phyloP scores from a whole-genome alignment of 805 yeast genomes.

The Ogataea degrootiae region DNA sequence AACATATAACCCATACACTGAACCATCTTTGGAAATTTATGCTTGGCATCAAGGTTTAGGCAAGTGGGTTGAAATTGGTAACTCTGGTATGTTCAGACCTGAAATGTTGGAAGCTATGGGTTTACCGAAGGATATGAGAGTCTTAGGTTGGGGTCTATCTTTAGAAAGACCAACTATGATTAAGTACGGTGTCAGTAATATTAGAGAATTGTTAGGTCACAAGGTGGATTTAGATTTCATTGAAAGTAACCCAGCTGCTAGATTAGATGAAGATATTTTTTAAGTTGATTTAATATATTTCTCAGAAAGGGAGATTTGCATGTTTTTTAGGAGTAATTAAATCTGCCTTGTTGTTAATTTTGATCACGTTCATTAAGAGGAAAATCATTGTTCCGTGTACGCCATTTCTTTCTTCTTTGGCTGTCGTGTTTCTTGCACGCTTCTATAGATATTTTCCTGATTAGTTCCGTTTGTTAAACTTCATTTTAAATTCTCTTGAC shows the following conservation, averaged over 20 bases:
- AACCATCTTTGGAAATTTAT: conserved; percentile 95
- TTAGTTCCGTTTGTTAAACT: too few relatives aligned
- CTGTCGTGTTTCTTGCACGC: too few relatives aligned
- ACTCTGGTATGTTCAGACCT: conserved; percentile 99
- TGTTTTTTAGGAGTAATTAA: too few relatives aligned
- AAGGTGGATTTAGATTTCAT: conserved; percentile 92
- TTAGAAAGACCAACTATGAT: conserved; percentile 99
- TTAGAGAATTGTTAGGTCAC: conserved; percentile 95
- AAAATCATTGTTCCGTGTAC: too few relatives aligned
- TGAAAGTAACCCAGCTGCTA: conserved; percentile 95
- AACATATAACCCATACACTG: conserved; percentile 98
- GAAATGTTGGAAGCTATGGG: conserved; percentile 99
- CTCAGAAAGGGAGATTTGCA: too few relatives aligned
- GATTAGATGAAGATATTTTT: conserved; percentile 75
- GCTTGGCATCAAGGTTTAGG: conserved; percentile 92
- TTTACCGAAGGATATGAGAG: conserved; percentile 87
- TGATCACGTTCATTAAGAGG: too few relatives aligned
- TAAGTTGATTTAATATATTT: conserved; percentile 8
- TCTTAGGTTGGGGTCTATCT: conserved; percentile 95
- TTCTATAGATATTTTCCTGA: too few relatives aligned
- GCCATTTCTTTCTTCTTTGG: too few relatives aligned
- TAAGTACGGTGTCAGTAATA: conserved; percentile 91
- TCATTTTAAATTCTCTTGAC: too few relatives aligned
- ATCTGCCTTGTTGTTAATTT: too few relatives aligned
- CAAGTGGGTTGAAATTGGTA: conserved; percentile 99